Percentiles rank a stretch among this genome's conserved stretches.
Conservation (phyloP, 257 asterid species). For the Misopates orontium region DNA sequence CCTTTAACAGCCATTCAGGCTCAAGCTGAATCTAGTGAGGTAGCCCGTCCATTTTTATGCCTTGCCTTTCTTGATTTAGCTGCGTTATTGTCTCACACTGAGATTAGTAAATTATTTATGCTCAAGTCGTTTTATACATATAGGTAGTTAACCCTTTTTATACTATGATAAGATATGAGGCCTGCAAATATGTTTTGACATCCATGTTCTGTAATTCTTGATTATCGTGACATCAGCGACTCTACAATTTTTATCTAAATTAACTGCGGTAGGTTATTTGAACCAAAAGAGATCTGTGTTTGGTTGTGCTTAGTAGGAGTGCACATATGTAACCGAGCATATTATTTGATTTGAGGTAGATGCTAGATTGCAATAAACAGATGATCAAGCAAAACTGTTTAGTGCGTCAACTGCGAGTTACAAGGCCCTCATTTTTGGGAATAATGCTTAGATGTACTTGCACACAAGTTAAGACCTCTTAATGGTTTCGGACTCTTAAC, state of each 20-base stretch:
- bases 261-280: too few relatives aligned
- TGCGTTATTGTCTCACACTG: neutral
- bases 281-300: too few relatives aligned
- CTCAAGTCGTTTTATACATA: neutral
- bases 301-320: too few relatives aligned
- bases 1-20: slow-evolving; percentile 89
- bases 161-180: slow-evolving; percentile 4
- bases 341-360: slow-evolving; percentile 3
- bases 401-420: neutral
- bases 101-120: neutral
- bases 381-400: too few relatives aligned
- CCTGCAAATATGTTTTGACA: slow-evolving; percentile 2
- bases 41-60: slow-evolving; percentile 19
- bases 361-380: slow-evolving; percentile 15
- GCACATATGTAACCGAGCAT: neutral
- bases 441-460: too few relatives aligned
- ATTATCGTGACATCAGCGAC: neutral
- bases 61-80: neutral
- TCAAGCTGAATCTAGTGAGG: slow-evolving; percentile 83
- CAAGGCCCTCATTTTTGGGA: neutral
- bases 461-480: too few relatives aligned
- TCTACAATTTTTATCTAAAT: neutral
- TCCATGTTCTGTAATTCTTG: slow-evolving; percentile 3
- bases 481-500: too few relatives aligned
- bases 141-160: slow-evolving; percentile 1